Conservation (phyloP, 345 rosid genomes). For the Citrus reticulata region DNA sequence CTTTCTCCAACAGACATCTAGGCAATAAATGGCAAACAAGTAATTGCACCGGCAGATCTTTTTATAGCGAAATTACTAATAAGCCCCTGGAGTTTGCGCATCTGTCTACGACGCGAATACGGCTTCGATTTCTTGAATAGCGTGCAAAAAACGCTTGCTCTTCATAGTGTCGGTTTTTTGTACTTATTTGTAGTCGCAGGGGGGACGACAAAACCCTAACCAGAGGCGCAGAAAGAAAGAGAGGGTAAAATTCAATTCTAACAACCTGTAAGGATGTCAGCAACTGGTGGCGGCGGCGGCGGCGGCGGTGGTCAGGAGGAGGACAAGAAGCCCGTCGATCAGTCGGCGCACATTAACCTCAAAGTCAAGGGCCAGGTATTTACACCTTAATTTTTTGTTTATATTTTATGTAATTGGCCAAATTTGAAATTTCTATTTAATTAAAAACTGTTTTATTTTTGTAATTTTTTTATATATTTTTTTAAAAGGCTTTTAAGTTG, state of each 20-base stretch:
- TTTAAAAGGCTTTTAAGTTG: too few species aligned
- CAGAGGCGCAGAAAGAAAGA: too few species aligned
- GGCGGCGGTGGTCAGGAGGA: conserved; percentile 43
- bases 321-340: conserved; percentile 64
- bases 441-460: neutral
- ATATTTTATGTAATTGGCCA: neutral
- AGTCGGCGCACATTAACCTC: conserved; percentile 58
- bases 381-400: neutral
- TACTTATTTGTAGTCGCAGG: neutral
- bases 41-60: neutral
- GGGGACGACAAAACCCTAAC: neutral
- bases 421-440: neutral
- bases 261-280: conserved; percentile 33
- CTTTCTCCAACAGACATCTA: neutral
- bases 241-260: neutral
- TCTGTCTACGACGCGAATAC: neutral
- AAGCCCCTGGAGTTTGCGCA: neutral
- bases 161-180: neutral
- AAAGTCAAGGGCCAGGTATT: conserved; percentile 80
- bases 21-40: neutral
- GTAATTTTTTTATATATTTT: neutral
- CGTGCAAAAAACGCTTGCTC: conserved; percentile 28
- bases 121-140: conserved; percentile 5
- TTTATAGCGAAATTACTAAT: neutral
- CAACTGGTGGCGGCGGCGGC: conserved; percentile 25